phyloP scores from a whole-genome alignment of 257 asterid genomes.

The Solanum infundibuliforme region DNA sequence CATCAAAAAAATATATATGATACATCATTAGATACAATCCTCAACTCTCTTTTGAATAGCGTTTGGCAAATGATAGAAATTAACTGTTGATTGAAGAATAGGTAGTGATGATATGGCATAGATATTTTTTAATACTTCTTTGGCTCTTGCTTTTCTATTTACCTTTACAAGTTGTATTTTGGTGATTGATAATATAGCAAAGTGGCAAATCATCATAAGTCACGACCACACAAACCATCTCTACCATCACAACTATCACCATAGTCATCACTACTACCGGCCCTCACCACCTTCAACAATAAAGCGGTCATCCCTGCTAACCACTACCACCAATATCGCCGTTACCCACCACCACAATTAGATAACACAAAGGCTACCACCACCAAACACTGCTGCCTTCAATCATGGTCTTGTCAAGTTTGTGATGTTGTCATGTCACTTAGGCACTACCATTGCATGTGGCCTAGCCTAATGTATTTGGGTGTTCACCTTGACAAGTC shows the following conservation, averaged over 20 bases:
- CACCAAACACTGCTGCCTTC: neutral
- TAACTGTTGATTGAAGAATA: neutral
- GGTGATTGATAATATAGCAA: neutral
- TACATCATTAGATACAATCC: conserved; percentile 33
- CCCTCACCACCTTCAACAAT: neutral
- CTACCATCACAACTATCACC: neutral
- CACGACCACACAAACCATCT: neutral
- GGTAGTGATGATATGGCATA: neutral
- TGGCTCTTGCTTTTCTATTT: neutral
- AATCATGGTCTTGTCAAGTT: neutral
- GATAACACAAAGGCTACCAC: neutral
- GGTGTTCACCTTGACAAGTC: neutral
- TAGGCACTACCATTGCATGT: neutral
- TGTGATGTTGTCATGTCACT: neutral
- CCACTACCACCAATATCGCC: neutral
- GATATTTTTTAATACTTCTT: neutral
- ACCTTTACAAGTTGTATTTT: neutral
- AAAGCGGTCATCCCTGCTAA: neutral
- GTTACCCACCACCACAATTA: neutral
- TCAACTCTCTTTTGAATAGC: neutral
- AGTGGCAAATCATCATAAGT: neutral
- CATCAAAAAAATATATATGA: conserved; percentile 8
- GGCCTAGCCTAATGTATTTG: neutral
- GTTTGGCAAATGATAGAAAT: neutral
- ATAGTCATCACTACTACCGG: neutral